Evolutionary conservation across 2,329 filamentous ascomycete genomes (phyloP), one percentile per base, ranked within the genome.

Genomic region (Verticillium longisporum): DNA sequence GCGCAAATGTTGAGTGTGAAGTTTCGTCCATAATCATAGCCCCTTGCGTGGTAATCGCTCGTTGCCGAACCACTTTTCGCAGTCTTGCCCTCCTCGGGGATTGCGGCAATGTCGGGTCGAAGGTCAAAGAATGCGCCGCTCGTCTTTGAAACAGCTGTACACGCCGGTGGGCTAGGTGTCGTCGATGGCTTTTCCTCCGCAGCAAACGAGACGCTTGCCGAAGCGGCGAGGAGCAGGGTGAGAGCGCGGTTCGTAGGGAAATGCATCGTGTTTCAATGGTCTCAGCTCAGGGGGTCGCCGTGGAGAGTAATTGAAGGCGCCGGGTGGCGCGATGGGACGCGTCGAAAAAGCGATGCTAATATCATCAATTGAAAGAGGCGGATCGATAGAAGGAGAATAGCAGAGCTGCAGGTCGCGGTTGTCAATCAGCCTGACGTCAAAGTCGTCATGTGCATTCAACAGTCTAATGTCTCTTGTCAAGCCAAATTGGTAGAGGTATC

Each of bases 1-100:
- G 82, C 87, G 77, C 91, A 95, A 67, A 95, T 88, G 75, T 95
- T 95, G 68, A 94, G 71, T 1, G 90, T 94, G 70, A 95, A 95
- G 77, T 94, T 94, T 65, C 86, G 85, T 64, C 84, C 86, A 67
- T 92, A 91, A 74, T 94, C 91, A 72, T 87, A 89, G 37, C 91
- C 91, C 62, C 83, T 83, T 7, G 88, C 86, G 65, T 85, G 81
- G 72, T 87, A 87, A 70, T 86, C 83, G 10, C 45, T 53, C 36
- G 77, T 75, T 10, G 75, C 74, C 11, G 75, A 73, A 33, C 71
- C 72, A 14, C 75, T 75, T 64, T 76, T 77, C 63, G 76, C 73
- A 14, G 75, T 69, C 67, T 80, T 81, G 6, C 74, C 78, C 55
- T 81, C 76, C 26, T 76, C 72, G 4, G 75, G 70, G 15, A 71